A percentile compares a stretch with the other conserved stretches of the same genome.
Evolutionary conservation across 345 rosid species (phyloP).

Genomic region (Murraya paniculata): DNA sequence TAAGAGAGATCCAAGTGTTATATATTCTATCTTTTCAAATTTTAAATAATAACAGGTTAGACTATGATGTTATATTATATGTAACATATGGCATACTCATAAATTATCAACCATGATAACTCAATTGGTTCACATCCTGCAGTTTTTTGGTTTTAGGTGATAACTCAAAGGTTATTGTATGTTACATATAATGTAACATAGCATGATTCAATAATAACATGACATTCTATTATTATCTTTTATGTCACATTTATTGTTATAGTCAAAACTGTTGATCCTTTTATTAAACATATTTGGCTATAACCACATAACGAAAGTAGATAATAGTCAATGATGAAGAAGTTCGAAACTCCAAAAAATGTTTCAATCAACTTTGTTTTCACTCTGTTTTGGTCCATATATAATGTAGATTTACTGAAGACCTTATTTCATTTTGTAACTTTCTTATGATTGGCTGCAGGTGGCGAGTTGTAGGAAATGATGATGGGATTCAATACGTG

Average conservation of each 20-base stretch:
- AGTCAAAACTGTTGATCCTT: neutral
- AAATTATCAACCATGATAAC: too few relatives aligned
- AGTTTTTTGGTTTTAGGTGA: too few relatives aligned
- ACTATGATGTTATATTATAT: too few relatives aligned
- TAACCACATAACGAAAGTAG: neutral
- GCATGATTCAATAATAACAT: too few relatives aligned
- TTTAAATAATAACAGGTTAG: too few relatives aligned
- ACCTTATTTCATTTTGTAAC: neutral
- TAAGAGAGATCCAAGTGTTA: too few relatives aligned
- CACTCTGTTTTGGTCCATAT: neutral
- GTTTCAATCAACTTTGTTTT: slow-evolving; percentile 6
- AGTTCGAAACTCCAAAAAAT: neutral
- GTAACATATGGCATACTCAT: too few relatives aligned
- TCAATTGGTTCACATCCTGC: too few relatives aligned
- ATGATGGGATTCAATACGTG: slow-evolving; percentile 82
- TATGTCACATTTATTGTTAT: neutral
- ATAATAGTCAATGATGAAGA: neutral
- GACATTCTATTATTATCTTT: neutral
- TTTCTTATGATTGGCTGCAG: slow-evolving; percentile 36
- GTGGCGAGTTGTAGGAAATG: slow-evolving; percentile 72
- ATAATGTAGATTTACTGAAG: neutral
- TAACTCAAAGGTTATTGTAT: too few relatives aligned
- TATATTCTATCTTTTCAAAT: too few relatives aligned
- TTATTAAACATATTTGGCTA: neutral
- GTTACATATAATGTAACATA: too few relatives aligned